A percentile compares a stretch with the other conserved stretches of the same genome.
These are phyloP conservation scores for Sphaerulina musiva DNA, from an alignment of 2,329 filamentous ascomycete genomes.

Conservation along the genomic window DNA sequence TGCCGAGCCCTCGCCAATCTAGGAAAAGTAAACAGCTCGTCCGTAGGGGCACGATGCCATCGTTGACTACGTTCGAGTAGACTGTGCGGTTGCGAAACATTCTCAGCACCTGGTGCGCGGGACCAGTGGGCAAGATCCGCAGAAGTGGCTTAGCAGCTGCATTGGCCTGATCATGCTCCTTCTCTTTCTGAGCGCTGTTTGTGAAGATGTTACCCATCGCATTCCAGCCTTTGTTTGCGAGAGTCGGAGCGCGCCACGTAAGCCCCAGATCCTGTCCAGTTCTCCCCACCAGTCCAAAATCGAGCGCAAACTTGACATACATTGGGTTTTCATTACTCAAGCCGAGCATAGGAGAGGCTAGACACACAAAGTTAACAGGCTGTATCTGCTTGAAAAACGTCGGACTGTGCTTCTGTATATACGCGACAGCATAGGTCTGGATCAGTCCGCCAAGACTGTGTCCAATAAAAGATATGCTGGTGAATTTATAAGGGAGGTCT, in stretches of 20 bases:
- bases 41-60: constrained; percentile 88
- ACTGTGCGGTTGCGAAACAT: constrained; percentile 87
- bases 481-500: constrained; percentile 68
- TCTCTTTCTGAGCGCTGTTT: constrained; percentile 47
- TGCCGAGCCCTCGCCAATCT: constrained; percentile 89
- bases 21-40: constrained; percentile 95
- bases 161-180: constrained; percentile 48
- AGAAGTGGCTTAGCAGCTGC: constrained; percentile 83
- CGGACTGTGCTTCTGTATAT: constrained; percentile 93
- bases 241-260: constrained; percentile 84
- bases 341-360: constrained; percentile 83
- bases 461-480: constrained; percentile 89
- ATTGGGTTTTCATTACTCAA: constrained; percentile 95
- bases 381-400: constrained; percentile 79
- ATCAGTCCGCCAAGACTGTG: constrained; percentile 86
- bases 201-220: constrained; percentile 77
- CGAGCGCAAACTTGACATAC: constrained; percentile 93
- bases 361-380: constrained; percentile 81
- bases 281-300: constrained; percentile 92
- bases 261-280: constrained; percentile 92
- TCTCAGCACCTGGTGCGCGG: constrained; percentile 77
- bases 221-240: constrained; percentile 80
- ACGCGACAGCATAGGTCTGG: constrained; percentile 90
- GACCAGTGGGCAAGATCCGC: constrained; percentile 82
- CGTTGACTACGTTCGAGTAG: constrained; percentile 96